phyloP scores from a whole-genome alignment of 2,329 filamentous ascomycete genomes.

The Malbranchea zuffiana region DNA sequence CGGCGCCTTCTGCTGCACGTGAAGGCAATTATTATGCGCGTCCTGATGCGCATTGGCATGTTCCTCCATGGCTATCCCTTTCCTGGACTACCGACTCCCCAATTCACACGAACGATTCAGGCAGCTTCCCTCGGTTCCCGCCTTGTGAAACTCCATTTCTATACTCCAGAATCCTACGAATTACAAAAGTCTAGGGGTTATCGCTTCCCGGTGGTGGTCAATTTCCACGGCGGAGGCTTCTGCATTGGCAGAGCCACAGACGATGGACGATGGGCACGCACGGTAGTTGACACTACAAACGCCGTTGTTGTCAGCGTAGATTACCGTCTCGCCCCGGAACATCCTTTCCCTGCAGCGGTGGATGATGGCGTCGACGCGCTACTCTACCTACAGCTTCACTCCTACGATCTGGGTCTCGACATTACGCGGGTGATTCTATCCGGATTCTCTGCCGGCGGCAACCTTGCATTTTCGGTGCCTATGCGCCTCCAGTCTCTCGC shows the following conservation, averaged over 20 bases:
- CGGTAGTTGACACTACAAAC: slow-evolving; percentile 44
- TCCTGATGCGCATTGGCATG: slow-evolving; percentile 60
- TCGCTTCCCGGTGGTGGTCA: slow-evolving; percentile 48
- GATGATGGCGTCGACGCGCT: slow-evolving; percentile 54
- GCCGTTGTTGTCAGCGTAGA: slow-evolving; percentile 52
- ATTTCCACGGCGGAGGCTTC: slow-evolving; percentile 56
- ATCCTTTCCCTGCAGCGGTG: slow-evolving; percentile 52
- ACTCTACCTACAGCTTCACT: slow-evolving; percentile 47
- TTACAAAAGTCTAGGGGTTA: slow-evolving; percentile 27
- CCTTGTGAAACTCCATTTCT: slow-evolving; percentile 43
- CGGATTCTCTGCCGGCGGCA: slow-evolving; percentile 54
- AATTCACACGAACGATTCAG: slow-evolving; percentile 46
- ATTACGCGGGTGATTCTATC: slow-evolving; percentile 46
- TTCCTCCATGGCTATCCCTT: slow-evolving; percentile 52
- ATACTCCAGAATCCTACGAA: slow-evolving; percentile 41
- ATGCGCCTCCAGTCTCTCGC: slow-evolving; percentile 37
- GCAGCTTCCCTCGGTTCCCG: slow-evolving; percentile 36
- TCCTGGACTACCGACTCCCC: slow-evolving; percentile 49
- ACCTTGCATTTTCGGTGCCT: slow-evolving; percentile 52
- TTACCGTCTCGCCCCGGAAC: slow-evolving; percentile 51
- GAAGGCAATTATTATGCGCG: slow-evolving; percentile 56
- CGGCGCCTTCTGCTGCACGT: slow-evolving; percentile 29
- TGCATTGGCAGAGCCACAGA: slow-evolving; percentile 49
- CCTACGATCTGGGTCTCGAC: slow-evolving; percentile 47
- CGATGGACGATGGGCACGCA: slow-evolving; percentile 49